Evolutionary conservation across 106 monocot species (phyloP).

Genomic region (Dendrobium officinale): DNA sequence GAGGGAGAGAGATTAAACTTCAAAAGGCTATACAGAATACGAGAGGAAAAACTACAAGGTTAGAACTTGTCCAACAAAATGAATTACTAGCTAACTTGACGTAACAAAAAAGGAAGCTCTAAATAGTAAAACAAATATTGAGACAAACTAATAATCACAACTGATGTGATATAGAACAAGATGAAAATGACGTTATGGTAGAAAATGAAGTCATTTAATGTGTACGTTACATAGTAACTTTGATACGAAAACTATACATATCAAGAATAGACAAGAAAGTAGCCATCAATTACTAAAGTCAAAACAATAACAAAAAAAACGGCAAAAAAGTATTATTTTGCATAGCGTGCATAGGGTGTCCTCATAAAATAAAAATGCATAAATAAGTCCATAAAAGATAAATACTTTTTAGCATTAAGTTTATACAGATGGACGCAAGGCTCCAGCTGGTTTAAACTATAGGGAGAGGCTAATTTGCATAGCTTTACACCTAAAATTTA

Average conservation of each 20-base stretch:
- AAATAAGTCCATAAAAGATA: neutral
- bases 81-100: neutral
- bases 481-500: neutral
- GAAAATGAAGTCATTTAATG: neutral
- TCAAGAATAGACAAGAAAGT: neutral
- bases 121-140: neutral
- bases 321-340: neutral
- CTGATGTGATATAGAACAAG: neutral
- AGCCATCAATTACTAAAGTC: neutral
- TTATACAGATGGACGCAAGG: neutral
- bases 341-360: neutral
- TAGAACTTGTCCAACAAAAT: neutral
- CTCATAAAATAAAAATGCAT: neutral
- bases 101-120: neutral
- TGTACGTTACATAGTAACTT: neutral
- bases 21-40: neutral
- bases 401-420: neutral
- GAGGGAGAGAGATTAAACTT: neutral
- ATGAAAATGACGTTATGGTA: neutral
- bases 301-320: neutral
- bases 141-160: no score
- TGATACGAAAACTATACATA: neutral
- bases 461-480: neutral
- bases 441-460: neutral
- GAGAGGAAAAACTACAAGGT: neutral